These are phyloP conservation scores for Cryphonectria japonica DNA, from an alignment of 2,329 filamentous ascomycete species.

Conservation along the genomic window DNA sequence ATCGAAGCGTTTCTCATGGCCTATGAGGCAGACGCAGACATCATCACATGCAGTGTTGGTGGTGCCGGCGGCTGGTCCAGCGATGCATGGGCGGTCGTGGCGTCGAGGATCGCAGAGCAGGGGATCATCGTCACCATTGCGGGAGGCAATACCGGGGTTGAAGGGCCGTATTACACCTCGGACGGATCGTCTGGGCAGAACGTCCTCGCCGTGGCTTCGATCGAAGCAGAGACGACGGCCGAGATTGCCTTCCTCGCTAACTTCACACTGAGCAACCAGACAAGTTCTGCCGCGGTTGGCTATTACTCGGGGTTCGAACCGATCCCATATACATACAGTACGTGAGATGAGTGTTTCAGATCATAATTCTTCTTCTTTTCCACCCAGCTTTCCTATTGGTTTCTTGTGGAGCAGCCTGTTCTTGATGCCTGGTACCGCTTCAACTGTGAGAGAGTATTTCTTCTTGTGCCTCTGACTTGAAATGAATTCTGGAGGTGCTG, in stretches of 20 bases:
- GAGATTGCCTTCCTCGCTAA: conserved; percentile 12
- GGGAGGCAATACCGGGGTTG: conserved; percentile 19
- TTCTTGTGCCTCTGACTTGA: background rate
- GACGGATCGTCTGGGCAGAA: conserved; percentile 22
- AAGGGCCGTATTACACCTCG: conserved; percentile 21
- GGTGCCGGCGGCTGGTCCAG: conserved; percentile 21
- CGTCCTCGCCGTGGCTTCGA: conserved; percentile 14
- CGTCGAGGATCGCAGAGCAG: conserved; percentile 26
- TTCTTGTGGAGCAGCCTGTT: background rate
- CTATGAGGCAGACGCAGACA: conserved; percentile 26
- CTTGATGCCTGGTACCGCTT: background rate
- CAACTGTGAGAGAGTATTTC: background rate
- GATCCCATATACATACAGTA: conserved; percentile 15
- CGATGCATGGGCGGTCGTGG: conserved; percentile 28
- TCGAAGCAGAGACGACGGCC: conserved; percentile 16
- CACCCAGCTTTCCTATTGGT: background rate
- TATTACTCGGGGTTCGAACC: conserved; percentile 18
- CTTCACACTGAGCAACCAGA: conserved; percentile 4
- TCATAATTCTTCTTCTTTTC: too few species aligned
- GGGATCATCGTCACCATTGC: conserved; percentile 25
- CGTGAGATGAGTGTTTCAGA: background rate
- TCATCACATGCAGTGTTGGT: conserved; percentile 27
- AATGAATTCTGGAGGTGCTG: background rate
- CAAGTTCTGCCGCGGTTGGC: conserved; percentile 11
- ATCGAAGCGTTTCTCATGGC: conserved; percentile 30